Percentiles rank a stretch among this genome's conserved stretches.
Evolutionary conservation across 257 asterid genomes (phyloP).

Genomic region (Nyctanthes arbortristis): DNA sequence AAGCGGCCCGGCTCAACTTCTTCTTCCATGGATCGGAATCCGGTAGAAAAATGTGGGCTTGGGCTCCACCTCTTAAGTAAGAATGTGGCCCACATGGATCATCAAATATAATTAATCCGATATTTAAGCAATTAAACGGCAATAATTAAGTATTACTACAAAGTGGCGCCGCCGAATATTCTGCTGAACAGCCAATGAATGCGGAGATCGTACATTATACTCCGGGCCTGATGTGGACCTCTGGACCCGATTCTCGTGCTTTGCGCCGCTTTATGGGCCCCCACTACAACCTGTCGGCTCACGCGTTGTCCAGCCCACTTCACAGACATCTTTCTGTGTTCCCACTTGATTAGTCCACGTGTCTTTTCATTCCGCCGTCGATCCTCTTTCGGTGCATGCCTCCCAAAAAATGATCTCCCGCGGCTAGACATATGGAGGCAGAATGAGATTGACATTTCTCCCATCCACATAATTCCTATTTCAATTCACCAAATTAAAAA

Average conservation of each 20-base stretch:
- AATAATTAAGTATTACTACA: neutral
- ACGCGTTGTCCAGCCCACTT: constrained; percentile 46
- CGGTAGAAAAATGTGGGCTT: too few relatives aligned
- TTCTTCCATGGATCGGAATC: too few relatives aligned
- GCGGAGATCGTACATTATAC: neutral
- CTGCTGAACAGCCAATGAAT: constrained; percentile 31
- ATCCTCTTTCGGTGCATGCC: too few relatives aligned
- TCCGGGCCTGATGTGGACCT: constrained; percentile 11
- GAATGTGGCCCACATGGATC: neutral
- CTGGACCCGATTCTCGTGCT: constrained; percentile 14
- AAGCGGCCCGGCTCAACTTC: too few relatives aligned
- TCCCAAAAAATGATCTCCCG: too few relatives aligned
- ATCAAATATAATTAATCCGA: neutral
- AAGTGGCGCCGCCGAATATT: constrained; percentile 36
- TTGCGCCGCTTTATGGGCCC: constrained; percentile 42
- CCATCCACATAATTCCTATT: too few relatives aligned
- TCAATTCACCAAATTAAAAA: too few relatives aligned
- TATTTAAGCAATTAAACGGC: neutral
- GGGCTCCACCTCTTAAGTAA: neutral
- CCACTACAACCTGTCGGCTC: constrained; percentile 39
- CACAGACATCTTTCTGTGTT: constrained; percentile 35
- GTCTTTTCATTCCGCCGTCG: constrained; percentile 10
- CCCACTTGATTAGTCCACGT: constrained; percentile 29
- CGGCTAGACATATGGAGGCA: too few relatives aligned
- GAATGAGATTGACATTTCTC: too few relatives aligned